Evolutionary conservation across 371 early-diverging fungal species (phyloP), one percentile per base, ranked within the genome.

Genomic region (Rhizomucor miehei): DNA sequence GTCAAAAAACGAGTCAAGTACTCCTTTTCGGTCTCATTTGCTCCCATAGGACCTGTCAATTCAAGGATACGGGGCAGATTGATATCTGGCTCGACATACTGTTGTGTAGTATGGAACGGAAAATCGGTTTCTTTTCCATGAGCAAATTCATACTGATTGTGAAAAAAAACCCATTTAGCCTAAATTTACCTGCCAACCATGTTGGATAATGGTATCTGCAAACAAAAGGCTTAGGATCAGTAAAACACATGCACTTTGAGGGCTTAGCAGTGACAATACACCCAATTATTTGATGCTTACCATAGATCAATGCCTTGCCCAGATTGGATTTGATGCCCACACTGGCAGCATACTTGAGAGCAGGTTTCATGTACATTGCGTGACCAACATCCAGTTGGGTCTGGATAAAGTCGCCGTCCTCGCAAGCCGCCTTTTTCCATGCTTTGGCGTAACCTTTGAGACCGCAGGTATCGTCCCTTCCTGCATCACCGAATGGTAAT

Each of bases 251-350:
- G 20, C 20, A 2, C 9, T 2, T 17, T 45, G 45, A 17, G 45
- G 13, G 23, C 24, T 14, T 23, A 24, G 14, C 46, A 46, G 23
- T 46, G 19, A 13, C 23, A 46, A 24, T 46, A 17, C 41, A n/a
- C 41, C n/a, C 41, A 41, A 17, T 19, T 19, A 19, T 19, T 17
- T 41, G 41, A 38, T 10, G n/a, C 29, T 50, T 67, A 70, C 73
- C 79, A 47, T 79, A 79, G 52, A 79, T 75, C n/a, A 79, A 56
- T 10, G 75, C 73, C 37, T 69, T 75, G 39, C 79, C 79, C 9
- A 79, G 65, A 46, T 71, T 69, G 1, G 79, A 71, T 14, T 54
- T 54, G 1, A 79, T 65, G 37, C 58, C 62, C 1, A 63, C 71
- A 34, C 60, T 62, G 0, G 71, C 71, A 34, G 79, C 73, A 51